Evolutionary conservation across 106 monocot genomes (phyloP).

Genomic region (Platanthera zijinensis): DNA sequence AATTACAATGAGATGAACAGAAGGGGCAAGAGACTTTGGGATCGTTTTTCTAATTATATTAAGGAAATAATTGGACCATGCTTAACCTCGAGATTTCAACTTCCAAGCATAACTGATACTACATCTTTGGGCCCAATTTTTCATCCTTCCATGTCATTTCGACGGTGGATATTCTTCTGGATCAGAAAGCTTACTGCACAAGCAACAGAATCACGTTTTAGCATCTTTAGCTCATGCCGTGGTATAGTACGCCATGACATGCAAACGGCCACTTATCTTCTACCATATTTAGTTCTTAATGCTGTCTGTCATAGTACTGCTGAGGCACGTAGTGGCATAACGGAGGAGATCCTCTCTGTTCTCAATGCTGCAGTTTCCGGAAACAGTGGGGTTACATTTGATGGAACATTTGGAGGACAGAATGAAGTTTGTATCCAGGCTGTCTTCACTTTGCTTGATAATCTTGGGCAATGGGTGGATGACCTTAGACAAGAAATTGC

Average conservation of each 20-base stretch:
- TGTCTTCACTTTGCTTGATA: conserved; percentile 93
- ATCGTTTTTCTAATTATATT: conserved; percentile 89
- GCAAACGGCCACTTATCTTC: conserved; percentile 84
- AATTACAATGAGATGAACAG: conserved; percentile 20
- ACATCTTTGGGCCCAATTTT: conserved; percentile 67
- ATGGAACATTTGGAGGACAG: conserved; percentile 55
- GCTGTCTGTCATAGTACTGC: conserved; percentile 80
- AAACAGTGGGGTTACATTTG: conserved; percentile 36
- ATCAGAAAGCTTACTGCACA: conserved; percentile 69
- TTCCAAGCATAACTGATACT: conserved; percentile 63
- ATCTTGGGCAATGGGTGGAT: conserved; percentile 98
- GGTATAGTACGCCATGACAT: conserved; percentile 97
- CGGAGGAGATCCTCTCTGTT: conserved; percentile 81
- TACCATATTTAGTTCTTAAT: conserved; percentile 93
- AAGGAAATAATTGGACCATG: conserved; percentile 98
- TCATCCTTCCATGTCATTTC: conserved; percentile 79
- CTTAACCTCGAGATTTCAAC: conserved; percentile 91
- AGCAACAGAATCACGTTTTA: conserved; percentile 71
- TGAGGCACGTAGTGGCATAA: conserved; percentile 78
- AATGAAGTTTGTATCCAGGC: conserved; percentile 93
- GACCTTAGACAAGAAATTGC: conserved; percentile 91
- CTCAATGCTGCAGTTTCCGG: conserved; percentile 86
- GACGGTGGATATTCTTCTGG: conserved; percentile 95
- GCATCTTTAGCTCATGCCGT: conserved; percentile 90
- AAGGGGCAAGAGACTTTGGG: conserved; percentile 77